Conservation (phyloP, 208 protist genomes). For the Trypanosoma mega region DNA sequence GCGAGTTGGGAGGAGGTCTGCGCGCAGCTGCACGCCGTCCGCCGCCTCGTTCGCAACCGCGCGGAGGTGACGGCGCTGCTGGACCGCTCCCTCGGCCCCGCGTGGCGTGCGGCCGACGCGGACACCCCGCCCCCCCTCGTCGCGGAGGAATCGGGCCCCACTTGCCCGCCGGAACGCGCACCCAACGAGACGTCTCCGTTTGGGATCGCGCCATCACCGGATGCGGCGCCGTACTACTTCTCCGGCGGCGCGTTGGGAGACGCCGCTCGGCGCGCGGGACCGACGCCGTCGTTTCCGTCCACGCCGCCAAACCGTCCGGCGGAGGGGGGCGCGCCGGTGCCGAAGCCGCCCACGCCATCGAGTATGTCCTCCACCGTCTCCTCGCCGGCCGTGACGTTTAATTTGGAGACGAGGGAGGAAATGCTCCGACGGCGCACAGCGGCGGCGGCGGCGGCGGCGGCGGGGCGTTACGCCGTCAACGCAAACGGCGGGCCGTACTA, state of each 20-base stretch:
- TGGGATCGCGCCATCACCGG: slow-evolving; percentile 13
- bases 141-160: no score
- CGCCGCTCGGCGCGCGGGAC: background rate
- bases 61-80: slow-evolving; percentile 32
- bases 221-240: slow-evolving; percentile 6
- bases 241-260: background rate
- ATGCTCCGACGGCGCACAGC: slow-evolving; percentile 81
- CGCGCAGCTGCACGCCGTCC: slow-evolving; percentile 29
- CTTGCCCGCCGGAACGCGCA: no score
- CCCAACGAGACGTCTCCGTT: no score
- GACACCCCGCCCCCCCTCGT: background rate
- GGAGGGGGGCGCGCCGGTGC: background rate
- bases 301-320: no score
- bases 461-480: slow-evolving; percentile 24
- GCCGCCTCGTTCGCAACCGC: slow-evolving; percentile 32
- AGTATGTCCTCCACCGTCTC: background rate
- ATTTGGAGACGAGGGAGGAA: slow-evolving; percentile 77
- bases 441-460: slow-evolving; percentile 42
- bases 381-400: slow-evolving; percentile 35
- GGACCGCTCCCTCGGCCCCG: slow-evolving; percentile 29
- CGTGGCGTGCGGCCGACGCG: slow-evolving; percentile 24
- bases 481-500: slow-evolving; percentile 30
- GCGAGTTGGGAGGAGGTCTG: slow-evolving; percentile 44
- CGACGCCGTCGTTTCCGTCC: no score
- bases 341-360: background rate